A percentile compares a stretch with the other conserved stretches of the same genome.
Conservation (phyloP, 1,284 basidiomycete genomes). For the Limonomyces culmigenus region DNA sequence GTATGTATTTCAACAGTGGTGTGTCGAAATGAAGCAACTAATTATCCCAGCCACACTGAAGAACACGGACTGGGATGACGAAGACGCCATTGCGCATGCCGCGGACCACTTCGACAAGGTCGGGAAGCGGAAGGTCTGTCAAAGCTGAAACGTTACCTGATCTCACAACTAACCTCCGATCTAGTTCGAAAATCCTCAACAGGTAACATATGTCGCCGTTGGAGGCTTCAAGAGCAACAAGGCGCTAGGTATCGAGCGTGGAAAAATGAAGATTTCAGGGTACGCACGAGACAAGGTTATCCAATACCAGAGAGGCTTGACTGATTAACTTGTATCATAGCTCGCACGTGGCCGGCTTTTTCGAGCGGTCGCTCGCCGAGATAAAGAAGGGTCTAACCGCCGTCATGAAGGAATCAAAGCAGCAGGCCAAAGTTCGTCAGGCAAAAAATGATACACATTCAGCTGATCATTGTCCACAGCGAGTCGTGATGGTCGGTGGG, state of each 20-base stretch:
- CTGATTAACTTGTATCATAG: too few relatives aligned
- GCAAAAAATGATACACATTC: neutral
- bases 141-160: neutral
- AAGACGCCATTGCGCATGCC: conserved; percentile 2
- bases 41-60: neutral
- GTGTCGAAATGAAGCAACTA: too few relatives aligned
- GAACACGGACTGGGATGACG: conserved; percentile 3
- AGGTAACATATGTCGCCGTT: conserved; percentile 2
- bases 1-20: too few relatives aligned
- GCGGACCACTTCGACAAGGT: conserved; percentile 3
- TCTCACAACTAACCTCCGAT: neutral
- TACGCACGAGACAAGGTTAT: too few relatives aligned
- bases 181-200: conserved; percentile 2
- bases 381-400: conserved; percentile 5
- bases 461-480: neutral
- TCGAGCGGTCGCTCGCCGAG: conserved; percentile 2
- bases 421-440: conserved; percentile 1
- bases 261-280: conserved; percentile 4
- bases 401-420: conserved; percentile 1
- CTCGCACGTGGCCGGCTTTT: conserved; percentile 3
- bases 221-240: conserved; percentile 3
- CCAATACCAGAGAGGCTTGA: too few relatives aligned
- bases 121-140: conserved; percentile 3
- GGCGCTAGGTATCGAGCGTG: conserved; percentile 2
- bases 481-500: conserved; percentile 5